These are phyloP conservation scores for Wakefieldia striispora DNA, from an alignment of 768 basidiomycete genomes.

Conservation along the genomic window DNA sequence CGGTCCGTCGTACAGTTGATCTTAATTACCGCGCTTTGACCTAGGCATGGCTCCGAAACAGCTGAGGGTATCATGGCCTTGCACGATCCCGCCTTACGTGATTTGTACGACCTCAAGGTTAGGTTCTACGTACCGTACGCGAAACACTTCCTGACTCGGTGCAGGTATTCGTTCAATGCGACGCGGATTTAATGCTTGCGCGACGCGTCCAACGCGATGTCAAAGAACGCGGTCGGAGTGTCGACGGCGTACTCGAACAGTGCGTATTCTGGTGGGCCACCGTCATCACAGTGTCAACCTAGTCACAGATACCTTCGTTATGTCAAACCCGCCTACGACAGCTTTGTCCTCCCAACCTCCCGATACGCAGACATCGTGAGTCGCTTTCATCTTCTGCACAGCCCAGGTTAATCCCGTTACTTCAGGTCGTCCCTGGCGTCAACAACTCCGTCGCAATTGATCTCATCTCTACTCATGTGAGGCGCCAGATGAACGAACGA, in stretches of 20 bases:
- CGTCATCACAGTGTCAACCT: neutral
- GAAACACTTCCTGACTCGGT: neutral
- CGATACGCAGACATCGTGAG: slow-evolving; percentile 85
- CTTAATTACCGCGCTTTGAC: neutral
- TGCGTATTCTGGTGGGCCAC: slow-evolving; percentile 31
- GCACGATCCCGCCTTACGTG: slow-evolving; percentile 73
- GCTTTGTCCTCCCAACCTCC: slow-evolving; percentile 87
- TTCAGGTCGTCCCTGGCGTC: slow-evolving; percentile 93
- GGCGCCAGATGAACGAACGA: slow-evolving; percentile 78
- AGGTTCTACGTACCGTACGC: slow-evolving; percentile 3
- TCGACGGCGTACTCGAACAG: slow-evolving; percentile 90
- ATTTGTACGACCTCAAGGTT: slow-evolving; percentile 90
- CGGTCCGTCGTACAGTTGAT: slow-evolving; percentile 37
- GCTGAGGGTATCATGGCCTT: slow-evolving; percentile 93
- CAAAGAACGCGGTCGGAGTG: slow-evolving; percentile 80
- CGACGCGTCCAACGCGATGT: slow-evolving; percentile 87
- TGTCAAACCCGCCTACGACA: slow-evolving; percentile 94
- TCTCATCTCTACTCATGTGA: slow-evolving; percentile 87
- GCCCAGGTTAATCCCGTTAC: neutral
- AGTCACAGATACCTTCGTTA: slow-evolving; percentile 79
- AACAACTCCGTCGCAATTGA: slow-evolving; percentile 91
- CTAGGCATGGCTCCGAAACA: slow-evolving; percentile 23
- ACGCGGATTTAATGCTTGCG: slow-evolving; percentile 96
- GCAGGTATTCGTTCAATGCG: slow-evolving; percentile 87
- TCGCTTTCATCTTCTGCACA: neutral